A percentile compares a stretch with the other conserved stretches of the same genome.
phyloP scores from a whole-genome alignment of 1,284 basidiomycete genomes.

The Pyrrhoderma lamaoense region DNA sequence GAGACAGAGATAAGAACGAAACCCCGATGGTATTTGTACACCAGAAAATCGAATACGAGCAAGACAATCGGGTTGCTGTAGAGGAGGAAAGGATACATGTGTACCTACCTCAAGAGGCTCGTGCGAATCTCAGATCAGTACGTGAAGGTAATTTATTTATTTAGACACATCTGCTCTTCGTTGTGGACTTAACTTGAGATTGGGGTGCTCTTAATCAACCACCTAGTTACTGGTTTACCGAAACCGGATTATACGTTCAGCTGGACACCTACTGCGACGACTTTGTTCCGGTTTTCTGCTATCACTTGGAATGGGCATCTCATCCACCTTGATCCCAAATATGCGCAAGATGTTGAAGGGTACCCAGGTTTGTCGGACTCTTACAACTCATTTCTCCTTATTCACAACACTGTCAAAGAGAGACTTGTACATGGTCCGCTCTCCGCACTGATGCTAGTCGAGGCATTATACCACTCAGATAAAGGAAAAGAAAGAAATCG shows the following conservation, averaged over 20 bases:
- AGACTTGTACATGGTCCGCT: slow-evolving; percentile 78
- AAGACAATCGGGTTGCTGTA: slow-evolving; percentile 1
- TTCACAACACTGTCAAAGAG: slow-evolving; percentile 41
- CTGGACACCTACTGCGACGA: slow-evolving; percentile 61
- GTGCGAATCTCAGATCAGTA: slow-evolving; percentile 23
- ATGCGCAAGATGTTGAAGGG: slow-evolving; percentile 58
- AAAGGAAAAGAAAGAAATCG: no score
- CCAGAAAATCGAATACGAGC: slow-evolving; percentile 42
- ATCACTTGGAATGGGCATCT: slow-evolving; percentile 74
- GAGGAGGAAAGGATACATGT: slow-evolving; percentile 69
- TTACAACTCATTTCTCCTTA: neutral
- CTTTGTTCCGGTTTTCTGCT: slow-evolving; percentile 79
- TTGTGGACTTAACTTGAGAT: no score
- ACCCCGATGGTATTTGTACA: slow-evolving; percentile 72
- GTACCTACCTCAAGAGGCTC: slow-evolving; percentile 39
- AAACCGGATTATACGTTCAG: slow-evolving; percentile 51
- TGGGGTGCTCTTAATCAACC: no score
- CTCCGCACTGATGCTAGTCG: slow-evolving; percentile 71
- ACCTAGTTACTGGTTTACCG: slow-evolving; percentile 45
- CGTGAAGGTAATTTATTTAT: slow-evolving; percentile 21
- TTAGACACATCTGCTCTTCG: no score
- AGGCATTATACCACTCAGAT: slow-evolving; percentile 31
- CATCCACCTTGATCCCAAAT: slow-evolving; percentile 69
- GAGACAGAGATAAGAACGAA: neutral
- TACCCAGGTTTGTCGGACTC: slow-evolving; percentile 46